Conservation (phyloP, 129 eudicot genomes). For the Tanacetum coccineum region DNA sequence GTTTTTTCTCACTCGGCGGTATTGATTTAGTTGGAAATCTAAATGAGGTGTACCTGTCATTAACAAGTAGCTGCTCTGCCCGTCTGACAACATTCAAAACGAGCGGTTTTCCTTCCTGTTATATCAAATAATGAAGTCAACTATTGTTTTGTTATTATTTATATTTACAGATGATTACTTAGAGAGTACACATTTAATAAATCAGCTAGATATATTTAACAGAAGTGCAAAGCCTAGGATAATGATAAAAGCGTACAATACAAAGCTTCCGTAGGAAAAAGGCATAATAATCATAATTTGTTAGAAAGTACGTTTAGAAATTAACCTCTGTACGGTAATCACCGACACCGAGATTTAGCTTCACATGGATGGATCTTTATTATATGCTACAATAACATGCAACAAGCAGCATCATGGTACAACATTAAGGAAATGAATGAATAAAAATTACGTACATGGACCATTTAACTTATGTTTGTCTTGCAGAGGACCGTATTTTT, state of each 20-base stretch:
- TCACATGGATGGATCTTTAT: conserved; percentile 82
- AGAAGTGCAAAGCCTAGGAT: not conserved
- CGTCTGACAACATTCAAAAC: conserved; percentile 90
- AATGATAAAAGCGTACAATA: not conserved
- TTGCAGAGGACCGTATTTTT: no score
- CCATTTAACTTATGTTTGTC: no score
- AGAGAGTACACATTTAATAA: not conserved
- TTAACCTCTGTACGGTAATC: conserved; percentile 98
- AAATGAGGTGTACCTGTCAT: conserved; percentile 51
- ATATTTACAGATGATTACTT: not conserved
- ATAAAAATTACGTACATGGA: no score
- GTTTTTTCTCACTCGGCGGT: not conserved
- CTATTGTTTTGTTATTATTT: not conserved
- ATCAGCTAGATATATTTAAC: not conserved
- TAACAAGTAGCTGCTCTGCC: conserved; percentile 80
- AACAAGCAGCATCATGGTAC: not conserved
- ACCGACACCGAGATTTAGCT: conserved; percentile 95
- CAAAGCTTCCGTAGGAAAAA: no score
- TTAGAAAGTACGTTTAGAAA: not conserved
- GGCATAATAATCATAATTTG: not conserved
- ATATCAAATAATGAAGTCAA: conserved; percentile 10
- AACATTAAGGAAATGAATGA: conserved; percentile 7
- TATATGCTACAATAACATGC: conserved; percentile 95
- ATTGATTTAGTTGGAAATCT: not conserved
- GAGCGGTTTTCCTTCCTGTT: conserved; percentile 97